Conservation (phyloP, 768 basidiomycete genomes). For the Panaeolus papilionaceus region DNA sequence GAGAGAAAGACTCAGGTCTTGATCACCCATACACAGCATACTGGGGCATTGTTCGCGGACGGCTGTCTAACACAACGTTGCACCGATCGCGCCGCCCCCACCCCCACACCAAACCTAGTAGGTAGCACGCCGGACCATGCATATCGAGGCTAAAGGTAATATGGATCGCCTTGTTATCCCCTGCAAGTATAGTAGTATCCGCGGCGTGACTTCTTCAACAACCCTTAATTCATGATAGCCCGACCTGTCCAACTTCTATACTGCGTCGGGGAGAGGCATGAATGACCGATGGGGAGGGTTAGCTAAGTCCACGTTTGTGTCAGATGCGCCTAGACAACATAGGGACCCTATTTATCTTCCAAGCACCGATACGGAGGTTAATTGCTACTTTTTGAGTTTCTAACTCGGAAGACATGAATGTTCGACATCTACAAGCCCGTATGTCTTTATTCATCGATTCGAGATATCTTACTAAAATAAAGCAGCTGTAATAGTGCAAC, state of each 20-base stretch:
- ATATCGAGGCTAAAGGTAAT: slow-evolving; percentile 2
- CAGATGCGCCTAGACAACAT: neutral
- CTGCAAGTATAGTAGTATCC: neutral
- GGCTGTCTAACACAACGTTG: neutral
- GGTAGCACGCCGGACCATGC: neutral
- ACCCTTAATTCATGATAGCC: neutral
- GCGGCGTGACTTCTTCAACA: neutral
- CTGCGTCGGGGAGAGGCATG: neutral
- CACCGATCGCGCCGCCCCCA: neutral
- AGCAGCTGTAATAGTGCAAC: no score
- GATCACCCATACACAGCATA: neutral
- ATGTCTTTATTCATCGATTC: neutral
- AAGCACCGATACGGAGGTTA: neutral
- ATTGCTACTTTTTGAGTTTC: neutral
- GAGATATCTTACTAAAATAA: neutral
- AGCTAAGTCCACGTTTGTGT: slow-evolving; percentile 5
- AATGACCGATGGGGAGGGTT: slow-evolving; percentile 1
- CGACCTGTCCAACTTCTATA: neutral
- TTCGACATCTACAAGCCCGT: neutral
- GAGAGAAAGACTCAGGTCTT: neutral
- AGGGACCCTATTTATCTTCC: neutral
- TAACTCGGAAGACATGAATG: slow-evolving; percentile 6
- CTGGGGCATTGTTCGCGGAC: neutral
- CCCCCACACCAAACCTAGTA: neutral
- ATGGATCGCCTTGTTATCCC: neutral